Evolutionary conservation across 2,329 filamentous ascomycete genomes (phyloP), one percentile per base, ranked within the genome.

Genomic region (Nemania diffusa): DNA sequence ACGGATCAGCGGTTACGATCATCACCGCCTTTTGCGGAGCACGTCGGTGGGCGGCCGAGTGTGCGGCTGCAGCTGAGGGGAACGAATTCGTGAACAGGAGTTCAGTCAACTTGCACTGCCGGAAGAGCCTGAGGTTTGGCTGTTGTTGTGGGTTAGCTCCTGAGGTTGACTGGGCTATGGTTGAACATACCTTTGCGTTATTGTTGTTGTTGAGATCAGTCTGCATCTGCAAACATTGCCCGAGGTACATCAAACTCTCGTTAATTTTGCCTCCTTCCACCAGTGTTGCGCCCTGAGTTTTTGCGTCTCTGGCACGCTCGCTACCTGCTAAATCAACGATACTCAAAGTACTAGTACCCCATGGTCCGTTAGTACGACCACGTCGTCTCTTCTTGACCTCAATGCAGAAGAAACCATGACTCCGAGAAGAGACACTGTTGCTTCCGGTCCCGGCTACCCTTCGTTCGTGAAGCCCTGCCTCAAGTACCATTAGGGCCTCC

Each of bases 231-330:
- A 99, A 86, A 77, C 96, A 99, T 77, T 98, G 96, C 0, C 96
- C 96, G 1, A 99, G 86, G 78, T 97, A 98, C 96, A 99, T 99
- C 76, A 99, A 83, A 76, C 93, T 97, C 79, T 97, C 94, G 76
- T 99, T 99, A 78, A 99, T 99, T 81, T 98, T 98, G 60, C 96
- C 96, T 40, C 95, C 96, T 81, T 99, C 96, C 0, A 92, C 95
- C 15, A 99, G 86, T 0, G 95, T 97, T 3, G 93, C 90, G 13
- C 96, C 96, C 0, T 94, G 92, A 0, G 96, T 98, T 84, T 97
- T 97, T 27, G 96, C 94, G 70, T 96, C 94, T 67, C 94, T 88
- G 17, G 95, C 95, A 67, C 96, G 90, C 80, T 99, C 96, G 68
- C 96, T 98, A 15, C 94, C 95, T 20, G 95, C 95, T 58, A 98